A percentile compares a stretch with the other conserved stretches of the same genome.
phyloP scores from a whole-genome alignment of 1,139 yeast species.

The Lodderomyces margitis region DNA sequence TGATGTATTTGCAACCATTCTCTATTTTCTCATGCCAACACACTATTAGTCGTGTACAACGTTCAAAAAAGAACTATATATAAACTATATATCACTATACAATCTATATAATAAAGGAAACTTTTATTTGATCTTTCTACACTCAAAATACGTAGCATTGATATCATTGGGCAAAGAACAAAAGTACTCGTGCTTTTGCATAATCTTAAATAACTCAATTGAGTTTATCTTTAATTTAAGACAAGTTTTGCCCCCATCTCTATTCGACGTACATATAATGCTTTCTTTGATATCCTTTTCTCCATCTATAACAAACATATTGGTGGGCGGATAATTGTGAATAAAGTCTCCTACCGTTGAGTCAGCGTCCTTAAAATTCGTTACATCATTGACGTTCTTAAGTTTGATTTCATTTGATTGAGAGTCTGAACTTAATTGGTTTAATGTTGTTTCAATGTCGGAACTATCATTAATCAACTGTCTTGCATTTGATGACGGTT shows the following conservation, averaged over 20 bases:
- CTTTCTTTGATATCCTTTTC: constrained; percentile 39
- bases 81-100: background rate
- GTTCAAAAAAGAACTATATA: too few species aligned
- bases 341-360: constrained; percentile 22
- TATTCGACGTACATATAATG: constrained; percentile 43
- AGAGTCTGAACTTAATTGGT: constrained; percentile 20
- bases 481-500: background rate
- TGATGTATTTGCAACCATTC: too few species aligned
- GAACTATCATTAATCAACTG: constrained; percentile 24
- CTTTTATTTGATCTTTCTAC: constrained; percentile 35
- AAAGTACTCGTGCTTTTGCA: constrained; percentile 46
- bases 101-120: too few species aligned
- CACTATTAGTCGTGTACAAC: too few species aligned
- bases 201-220: constrained; percentile 42
- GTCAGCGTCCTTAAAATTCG: constrained; percentile 8
- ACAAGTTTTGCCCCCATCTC: constrained; percentile 46
- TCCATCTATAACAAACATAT: constrained; percentile 44
- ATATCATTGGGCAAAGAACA: constrained; percentile 48
- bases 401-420: constrained; percentile 8
- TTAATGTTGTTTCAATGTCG: constrained; percentile 39
- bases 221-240: constrained; percentile 39
- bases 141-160: constrained; percentile 48
- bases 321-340: constrained; percentile 22
- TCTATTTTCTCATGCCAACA: too few species aligned
- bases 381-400: constrained; percentile 2